Evolutionary conservation across 1,284 basidiomycete species (phyloP).

Genomic region (Coniferiporia sulphurascens): DNA sequence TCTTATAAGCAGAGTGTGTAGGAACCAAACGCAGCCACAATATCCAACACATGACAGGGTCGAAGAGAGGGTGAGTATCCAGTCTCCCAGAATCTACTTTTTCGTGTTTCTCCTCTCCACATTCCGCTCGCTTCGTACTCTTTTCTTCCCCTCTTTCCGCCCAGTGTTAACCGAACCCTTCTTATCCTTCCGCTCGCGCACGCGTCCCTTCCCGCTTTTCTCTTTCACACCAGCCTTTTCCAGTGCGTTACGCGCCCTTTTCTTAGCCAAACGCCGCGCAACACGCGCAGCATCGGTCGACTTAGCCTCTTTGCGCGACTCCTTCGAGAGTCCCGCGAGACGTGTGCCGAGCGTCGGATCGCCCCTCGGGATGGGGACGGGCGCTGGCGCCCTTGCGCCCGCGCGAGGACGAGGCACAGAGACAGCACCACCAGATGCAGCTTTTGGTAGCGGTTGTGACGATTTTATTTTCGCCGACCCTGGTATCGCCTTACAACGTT

Average conservation of each 20-base stretch:
- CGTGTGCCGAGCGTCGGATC: slow-evolving; percentile 76
- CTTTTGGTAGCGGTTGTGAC: slow-evolving; percentile 32
- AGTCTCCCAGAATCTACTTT: slow-evolving; percentile 35
- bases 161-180: slow-evolving; percentile 22
- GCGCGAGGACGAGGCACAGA: slow-evolving; percentile 13
- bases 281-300: slow-evolving; percentile 72
- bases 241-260: slow-evolving; percentile 59
- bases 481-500: slow-evolving; percentile 59
- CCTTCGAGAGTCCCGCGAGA: slow-evolving; percentile 74
- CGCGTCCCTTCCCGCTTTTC: slow-evolving; percentile 35
- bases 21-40: too few species aligned
- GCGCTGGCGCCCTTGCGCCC: slow-evolving; percentile 20
- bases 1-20: too few species aligned
- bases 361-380: slow-evolving; percentile 57
- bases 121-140: slow-evolving; percentile 55
- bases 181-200: slow-evolving; percentile 44
- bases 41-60: too few species aligned
- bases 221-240: slow-evolving; percentile 39
- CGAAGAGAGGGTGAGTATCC: neutral
- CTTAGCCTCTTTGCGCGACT: slow-evolving; percentile 81
- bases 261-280: slow-evolving; percentile 83
- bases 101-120: slow-evolving; percentile 52
- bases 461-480: slow-evolving; percentile 21
- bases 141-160: slow-evolving; percentile 39
- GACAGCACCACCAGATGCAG: slow-evolving; percentile 22